Percentiles rank a stretch among this genome's conserved stretches.
Conservation (phyloP, 2,329 filamentous ascomycete species). For the Pyrenochaeta sp. region DNA sequence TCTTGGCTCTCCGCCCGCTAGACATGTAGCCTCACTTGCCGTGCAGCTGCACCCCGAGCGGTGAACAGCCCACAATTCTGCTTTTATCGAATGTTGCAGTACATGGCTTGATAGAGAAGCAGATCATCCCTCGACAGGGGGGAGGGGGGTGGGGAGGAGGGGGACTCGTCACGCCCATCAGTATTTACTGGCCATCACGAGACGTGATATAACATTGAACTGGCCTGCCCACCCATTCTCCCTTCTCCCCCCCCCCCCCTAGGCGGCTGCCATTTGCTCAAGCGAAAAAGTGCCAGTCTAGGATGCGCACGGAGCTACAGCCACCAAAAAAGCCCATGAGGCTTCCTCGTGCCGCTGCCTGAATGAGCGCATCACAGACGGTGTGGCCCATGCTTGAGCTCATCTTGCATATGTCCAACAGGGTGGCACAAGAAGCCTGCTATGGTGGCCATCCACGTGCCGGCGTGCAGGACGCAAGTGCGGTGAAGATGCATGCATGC, state of each 20-base stretch:
- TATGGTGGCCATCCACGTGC: constrained; percentile 29
- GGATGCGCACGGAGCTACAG: constrained; percentile 8
- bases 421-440: constrained; percentile 16
- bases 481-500: constrained; percentile 27
- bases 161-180: constrained; percentile 16
- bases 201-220: neutral
- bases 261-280: neutral
- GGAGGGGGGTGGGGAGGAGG: too few species aligned
- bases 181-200: constrained; percentile 10
- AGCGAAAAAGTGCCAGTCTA: constrained; percentile 5
- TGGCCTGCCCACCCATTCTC: too few species aligned
- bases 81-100: constrained; percentile 13
- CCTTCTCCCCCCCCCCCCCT: too few species aligned
- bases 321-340: constrained; percentile 9
- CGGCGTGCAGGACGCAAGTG: constrained; percentile 21
- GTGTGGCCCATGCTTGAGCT: constrained; percentile 20
- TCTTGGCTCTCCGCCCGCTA: constrained; percentile 9
- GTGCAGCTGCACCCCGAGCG: constrained; percentile 15
- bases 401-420: constrained; percentile 25
- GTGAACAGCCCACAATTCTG: constrained; percentile 15
- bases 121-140: constrained; percentile 11
- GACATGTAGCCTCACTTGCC: constrained; percentile 18
- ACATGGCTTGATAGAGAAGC: constrained; percentile 8
- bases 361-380: constrained; percentile 27
- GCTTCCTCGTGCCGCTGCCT: constrained; percentile 15